Evolutionary conservation across 2,329 filamentous ascomycete species (phyloP).

Genomic region (Fusarium fracticaudum): DNA sequence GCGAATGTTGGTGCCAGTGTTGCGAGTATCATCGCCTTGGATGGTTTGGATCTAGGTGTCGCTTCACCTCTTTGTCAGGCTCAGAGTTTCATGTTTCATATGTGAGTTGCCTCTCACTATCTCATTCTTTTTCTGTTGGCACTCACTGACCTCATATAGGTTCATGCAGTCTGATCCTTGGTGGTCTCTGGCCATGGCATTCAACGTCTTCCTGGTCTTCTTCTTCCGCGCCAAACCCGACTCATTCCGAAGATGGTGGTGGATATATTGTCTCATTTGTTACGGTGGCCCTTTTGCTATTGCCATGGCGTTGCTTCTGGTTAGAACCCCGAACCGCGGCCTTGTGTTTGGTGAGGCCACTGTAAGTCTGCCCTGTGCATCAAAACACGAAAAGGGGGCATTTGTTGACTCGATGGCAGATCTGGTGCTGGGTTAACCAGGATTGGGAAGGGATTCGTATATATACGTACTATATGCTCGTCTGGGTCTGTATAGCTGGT

Average conservation of each 20-base stretch:
- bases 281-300: slow-evolving; percentile 78
- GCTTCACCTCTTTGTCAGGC: slow-evolving; percentile 68
- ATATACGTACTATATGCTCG: slow-evolving; percentile 69
- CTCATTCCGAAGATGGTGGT: slow-evolving; percentile 76
- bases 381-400: not conserved
- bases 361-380: slow-evolving; percentile 48
- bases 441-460: slow-evolving; percentile 66
- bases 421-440: slow-evolving; percentile 70
- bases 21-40: slow-evolving; percentile 76
- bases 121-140: slow-evolving; percentile 52
- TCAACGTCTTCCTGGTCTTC: slow-evolving; percentile 80
- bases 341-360: slow-evolving; percentile 66
- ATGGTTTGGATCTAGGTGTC: slow-evolving; percentile 66
- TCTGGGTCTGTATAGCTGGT: slow-evolving; percentile 67
- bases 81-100: slow-evolving; percentile 71
- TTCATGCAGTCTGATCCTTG: slow-evolving; percentile 81
- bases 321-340: slow-evolving; percentile 52
- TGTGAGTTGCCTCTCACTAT: slow-evolving; percentile 57
- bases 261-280: slow-evolving; percentile 74
- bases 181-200: slow-evolving; percentile 84
- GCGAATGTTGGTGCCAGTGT: slow-evolving; percentile 68
- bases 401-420: slow-evolving; percentile 48
- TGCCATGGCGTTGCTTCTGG: slow-evolving; percentile 70
- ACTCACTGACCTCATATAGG: slow-evolving; percentile 57
- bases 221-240: slow-evolving; percentile 69